Percentiles rank a stretch among this genome's conserved stretches.
phyloP scores from a whole-genome alignment of 306 rosid species.

The Canavalia gladiata region DNA sequence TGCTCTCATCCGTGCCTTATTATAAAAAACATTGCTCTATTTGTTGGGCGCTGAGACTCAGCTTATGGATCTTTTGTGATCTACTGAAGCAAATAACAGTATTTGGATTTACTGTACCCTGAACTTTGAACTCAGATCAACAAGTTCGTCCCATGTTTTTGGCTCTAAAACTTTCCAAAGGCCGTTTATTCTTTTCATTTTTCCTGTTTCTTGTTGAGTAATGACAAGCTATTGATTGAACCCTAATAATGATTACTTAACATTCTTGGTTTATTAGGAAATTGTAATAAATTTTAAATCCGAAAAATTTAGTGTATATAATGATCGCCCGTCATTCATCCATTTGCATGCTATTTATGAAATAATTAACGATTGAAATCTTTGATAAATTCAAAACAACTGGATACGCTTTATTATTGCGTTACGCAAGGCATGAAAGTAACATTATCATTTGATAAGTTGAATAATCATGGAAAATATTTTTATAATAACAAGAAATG shows the following conservation, averaged over 20 bases:
- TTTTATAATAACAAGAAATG: no score
- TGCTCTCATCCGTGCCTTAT: no score
- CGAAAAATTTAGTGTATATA: neutral
- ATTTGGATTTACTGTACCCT: neutral
- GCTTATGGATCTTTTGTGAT: neutral
- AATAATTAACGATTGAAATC: neutral
- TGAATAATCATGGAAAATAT: neutral
- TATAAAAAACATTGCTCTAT: no score
- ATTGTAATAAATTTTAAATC: neutral
- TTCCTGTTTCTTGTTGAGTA: neutral
- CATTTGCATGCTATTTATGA: conserved; percentile 13
- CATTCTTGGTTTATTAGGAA: neutral
- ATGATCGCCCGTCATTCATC: conserved; percentile 13
- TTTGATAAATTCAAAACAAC: neutral
- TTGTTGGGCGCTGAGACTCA: neutral
- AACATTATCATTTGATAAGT: neutral
- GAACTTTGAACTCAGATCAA: neutral
- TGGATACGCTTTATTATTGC: conserved; percentile 22
- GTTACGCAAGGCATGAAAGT: conserved; percentile 33
- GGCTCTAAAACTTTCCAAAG: conserved; percentile 18
- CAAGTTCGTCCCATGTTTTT: neutral
- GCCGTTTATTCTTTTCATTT: neutral
- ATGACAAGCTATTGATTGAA: neutral
- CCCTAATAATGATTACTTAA: neutral
- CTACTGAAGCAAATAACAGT: neutral